phyloP scores from a whole-genome alignment of 495 filamentous ascomycete genomes.

The Daldinia bambusicola region DNA sequence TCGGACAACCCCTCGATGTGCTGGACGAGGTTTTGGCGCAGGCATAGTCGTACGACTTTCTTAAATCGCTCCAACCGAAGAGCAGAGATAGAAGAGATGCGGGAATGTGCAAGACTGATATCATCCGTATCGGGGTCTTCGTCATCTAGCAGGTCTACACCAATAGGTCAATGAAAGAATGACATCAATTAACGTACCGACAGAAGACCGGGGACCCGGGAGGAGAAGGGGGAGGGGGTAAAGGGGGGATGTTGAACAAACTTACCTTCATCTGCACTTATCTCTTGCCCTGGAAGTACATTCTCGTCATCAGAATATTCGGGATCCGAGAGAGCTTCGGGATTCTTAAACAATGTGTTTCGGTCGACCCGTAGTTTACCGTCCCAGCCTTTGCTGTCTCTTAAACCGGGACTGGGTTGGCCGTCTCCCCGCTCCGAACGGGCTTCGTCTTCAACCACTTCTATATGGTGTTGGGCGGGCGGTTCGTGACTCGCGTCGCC shows the following conservation, averaged over 20 bases:
- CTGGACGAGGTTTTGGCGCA: constrained; percentile 92
- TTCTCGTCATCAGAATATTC: constrained; percentile 86
- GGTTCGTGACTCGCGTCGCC: constrained; percentile 44
- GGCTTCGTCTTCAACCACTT: constrained; percentile 53
- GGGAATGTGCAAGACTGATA: constrained; percentile 88
- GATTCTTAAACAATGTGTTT: constrained; percentile 70
- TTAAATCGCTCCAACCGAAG: constrained; percentile 84
- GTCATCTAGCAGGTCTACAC: constrained; percentile 65
- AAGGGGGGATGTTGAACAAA: constrained; percentile 1
- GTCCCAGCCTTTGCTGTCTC: constrained; percentile 87
- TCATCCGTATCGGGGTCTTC: constrained; percentile 70
- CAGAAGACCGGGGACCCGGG: background rate
- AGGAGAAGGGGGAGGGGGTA: too few relatives aligned
- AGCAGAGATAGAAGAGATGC: constrained; percentile 80
- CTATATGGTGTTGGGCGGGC: constrained; percentile 56
- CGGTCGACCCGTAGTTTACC: constrained; percentile 84
- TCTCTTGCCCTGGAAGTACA: constrained; percentile 76
- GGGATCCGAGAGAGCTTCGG: constrained; percentile 80
- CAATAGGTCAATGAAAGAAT: constrained; percentile 23
- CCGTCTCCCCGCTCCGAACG: constrained; percentile 54
- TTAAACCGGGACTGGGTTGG: constrained; percentile 55
- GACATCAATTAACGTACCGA: background rate
- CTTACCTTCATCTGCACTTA: constrained; percentile 83
- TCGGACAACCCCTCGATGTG: constrained; percentile 75
- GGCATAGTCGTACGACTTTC: constrained; percentile 80